A percentile compares a stretch with the other conserved stretches of the same genome.
phyloP scores from a whole-genome alignment of 805 yeast genomes.

The Teunomyces pallodes region DNA sequence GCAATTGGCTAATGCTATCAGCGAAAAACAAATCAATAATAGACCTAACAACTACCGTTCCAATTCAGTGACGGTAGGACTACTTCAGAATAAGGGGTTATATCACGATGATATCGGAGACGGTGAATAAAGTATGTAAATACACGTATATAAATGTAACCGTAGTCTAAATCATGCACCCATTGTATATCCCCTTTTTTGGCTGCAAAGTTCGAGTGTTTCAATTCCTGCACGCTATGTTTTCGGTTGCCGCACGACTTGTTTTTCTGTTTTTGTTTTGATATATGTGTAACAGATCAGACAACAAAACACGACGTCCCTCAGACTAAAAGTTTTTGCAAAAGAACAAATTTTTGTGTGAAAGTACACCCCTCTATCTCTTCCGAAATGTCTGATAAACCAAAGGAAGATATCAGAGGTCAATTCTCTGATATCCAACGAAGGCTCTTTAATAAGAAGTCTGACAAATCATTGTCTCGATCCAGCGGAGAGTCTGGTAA shows the following conservation, averaged over 20 bases:
- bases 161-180: no score
- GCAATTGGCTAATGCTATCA: constrained; percentile 17
- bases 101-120: background rate
- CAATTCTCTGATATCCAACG: constrained; percentile 45
- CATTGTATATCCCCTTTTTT: no score
- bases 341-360: background rate
- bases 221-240: background rate
- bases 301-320: constrained; percentile 1
- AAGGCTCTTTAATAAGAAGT: constrained; percentile 25
- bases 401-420: constrained; percentile 17
- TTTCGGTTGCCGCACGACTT: background rate
- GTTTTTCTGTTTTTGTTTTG: constrained; percentile 1
- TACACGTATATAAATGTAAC: no score
- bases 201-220: no score
- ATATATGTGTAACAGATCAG: constrained; percentile 2
- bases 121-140: background rate
- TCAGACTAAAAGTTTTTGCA: background rate
- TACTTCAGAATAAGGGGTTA: constrained; percentile 27
- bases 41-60: constrained; percentile 34
- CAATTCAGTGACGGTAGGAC: constrained; percentile 39
- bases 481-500: constrained; percentile 6
- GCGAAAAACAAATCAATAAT: constrained; percentile 15
- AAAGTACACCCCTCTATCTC: background rate
- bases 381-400: background rate
- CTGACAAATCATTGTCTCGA: constrained; percentile 9